Base-by-base conservation (phyloP, 495 filamentous ascomycete species). In the Ramalina intermedia region DNA sequence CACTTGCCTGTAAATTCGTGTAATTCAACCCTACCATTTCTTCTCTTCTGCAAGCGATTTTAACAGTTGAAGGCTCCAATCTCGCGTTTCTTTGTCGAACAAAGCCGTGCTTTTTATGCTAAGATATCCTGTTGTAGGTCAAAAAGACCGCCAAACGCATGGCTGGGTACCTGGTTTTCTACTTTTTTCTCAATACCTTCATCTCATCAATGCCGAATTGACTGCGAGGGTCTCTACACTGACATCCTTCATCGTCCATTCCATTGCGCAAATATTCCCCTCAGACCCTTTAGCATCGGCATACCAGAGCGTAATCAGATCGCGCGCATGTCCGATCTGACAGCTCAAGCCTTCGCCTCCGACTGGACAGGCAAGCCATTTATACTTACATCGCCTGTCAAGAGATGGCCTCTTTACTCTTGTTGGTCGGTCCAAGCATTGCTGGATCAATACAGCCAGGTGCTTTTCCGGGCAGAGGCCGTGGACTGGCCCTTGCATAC, bases 211-310 rank as follows among this genome's bases (percentile, higher is more conserved):
- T 63, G 69, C 18, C 65, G 64, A 43, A 69, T 93, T 43, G 69
- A 78, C 42, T 94, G 89, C 59, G 75, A 74, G 21, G 77, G 78
- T 57, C 74, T 98, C n/a, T 96, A 81, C 65, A 94, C 91, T 11
- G 91, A 98, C 64, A 74, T 81, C 26, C 73, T 98, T 12, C 84
- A 96, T 63, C 84, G 89, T 13, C 91, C 91, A 0, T 96, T 93
- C 62, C 82, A 83, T 56, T 96, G 91, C 67, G 81, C 87, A 21
- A 76, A 95, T 52, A 80, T 84, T 23, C 61, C 75, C 1, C 59
- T 94, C 29, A 54, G 61, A 8, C 79, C 76, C 8, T 95, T 80
- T 61, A 71, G 75, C 12, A 68, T 66, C 4, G 75, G 78, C 35
- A 94, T 96, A 23, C 88, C 88, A 2, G 23, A 60, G 3, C 63